Percentiles rank a stretch among this genome's conserved stretches.
These are phyloP conservation scores for Hypholoma sublateritium DNA, from an alignment of 768 basidiomycete species.

Conservation along the genomic window DNA sequence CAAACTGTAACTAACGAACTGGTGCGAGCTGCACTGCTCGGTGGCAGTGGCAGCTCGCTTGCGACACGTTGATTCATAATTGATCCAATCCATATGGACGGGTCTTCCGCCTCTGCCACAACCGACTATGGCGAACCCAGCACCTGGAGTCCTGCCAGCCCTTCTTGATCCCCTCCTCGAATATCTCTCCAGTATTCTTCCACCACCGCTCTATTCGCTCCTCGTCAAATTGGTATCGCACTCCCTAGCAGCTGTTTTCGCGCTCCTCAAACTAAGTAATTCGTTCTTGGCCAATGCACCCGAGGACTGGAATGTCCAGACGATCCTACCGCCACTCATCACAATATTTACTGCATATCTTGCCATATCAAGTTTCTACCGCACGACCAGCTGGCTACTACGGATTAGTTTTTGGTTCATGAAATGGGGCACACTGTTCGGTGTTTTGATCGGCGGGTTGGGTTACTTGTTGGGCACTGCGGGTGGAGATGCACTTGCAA, in stretches of 20 bases:
- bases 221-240: conserved; percentile 53
- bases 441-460: conserved; percentile 47
- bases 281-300: conserved; percentile 52
- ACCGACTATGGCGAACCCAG: conserved; percentile 21
- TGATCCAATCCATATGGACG: background rate
- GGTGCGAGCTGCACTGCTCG: background rate
- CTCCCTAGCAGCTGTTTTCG: conserved; percentile 46
- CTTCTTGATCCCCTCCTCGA: conserved; percentile 54
- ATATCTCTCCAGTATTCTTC: conserved; percentile 54
- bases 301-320: conserved; percentile 65
- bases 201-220: conserved; percentile 53
- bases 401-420: conserved; percentile 65
- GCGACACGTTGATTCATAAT: background rate
- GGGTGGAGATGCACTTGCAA: conserved; percentile 30
- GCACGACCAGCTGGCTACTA: conserved; percentile 75
- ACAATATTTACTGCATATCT: conserved; percentile 73
- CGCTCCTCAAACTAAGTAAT: conserved; percentile 46
- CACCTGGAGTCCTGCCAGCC: conserved; percentile 45
- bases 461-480: conserved; percentile 53
- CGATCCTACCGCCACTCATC: conserved; percentile 71
- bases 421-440: conserved; percentile 74
- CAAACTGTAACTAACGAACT: background rate
- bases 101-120: background rate
- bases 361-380: conserved; percentile 74
- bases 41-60: background rate